Evolutionary conservation across 768 basidiomycete species (phyloP).

Genomic region (Lanmaoa pseudosensibilis): DNA sequence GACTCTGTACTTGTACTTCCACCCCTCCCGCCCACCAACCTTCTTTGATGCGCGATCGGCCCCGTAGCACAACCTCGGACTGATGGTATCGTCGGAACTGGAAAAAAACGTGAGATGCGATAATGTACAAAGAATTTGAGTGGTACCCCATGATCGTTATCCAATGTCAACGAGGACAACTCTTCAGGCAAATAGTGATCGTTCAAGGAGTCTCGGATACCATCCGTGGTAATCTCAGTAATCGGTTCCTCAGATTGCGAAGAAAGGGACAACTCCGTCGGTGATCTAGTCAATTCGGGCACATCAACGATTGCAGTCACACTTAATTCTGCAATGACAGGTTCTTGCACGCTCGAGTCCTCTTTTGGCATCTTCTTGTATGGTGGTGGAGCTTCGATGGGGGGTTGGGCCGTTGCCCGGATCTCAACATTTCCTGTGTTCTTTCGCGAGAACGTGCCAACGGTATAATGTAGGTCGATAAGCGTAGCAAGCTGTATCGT

Average conservation of each 20-base stretch:
- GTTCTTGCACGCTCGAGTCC: not conserved
- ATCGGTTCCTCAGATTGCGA: slow-evolving; percentile 8
- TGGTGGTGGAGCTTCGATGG: slow-evolving; percentile 19
- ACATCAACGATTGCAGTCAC: not conserved
- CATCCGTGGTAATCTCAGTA: slow-evolving; percentile 20
- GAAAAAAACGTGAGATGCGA: slow-evolving; percentile 6
- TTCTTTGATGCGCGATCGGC: slow-evolving; percentile 37
- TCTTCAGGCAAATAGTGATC: slow-evolving; percentile 27
- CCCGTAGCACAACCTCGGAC: slow-evolving; percentile 43
- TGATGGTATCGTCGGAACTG: slow-evolving; percentile 54
- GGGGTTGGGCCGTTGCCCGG: not conserved
- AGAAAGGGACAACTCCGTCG: not conserved
- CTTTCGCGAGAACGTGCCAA: slow-evolving; percentile 26
- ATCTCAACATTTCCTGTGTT: not conserved
- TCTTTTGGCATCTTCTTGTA: slow-evolving; percentile 13
- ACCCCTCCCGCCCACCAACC: slow-evolving; percentile 51
- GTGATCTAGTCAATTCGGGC: not conserved
- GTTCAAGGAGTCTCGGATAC: slow-evolving; percentile 13
- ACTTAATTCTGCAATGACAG: not conserved
- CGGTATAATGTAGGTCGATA: slow-evolving; percentile 46
- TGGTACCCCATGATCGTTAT: slow-evolving; percentile 37
- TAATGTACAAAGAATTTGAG: too few relatives aligned
- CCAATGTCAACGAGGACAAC: slow-evolving; percentile 19
- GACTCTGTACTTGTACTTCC: slow-evolving; percentile 42
- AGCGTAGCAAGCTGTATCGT: slow-evolving; percentile 42